These are phyloP conservation scores for Aspergillus sp. DNA, from an alignment of 2,329 filamentous ascomycete species.

Conservation along the genomic window DNA sequence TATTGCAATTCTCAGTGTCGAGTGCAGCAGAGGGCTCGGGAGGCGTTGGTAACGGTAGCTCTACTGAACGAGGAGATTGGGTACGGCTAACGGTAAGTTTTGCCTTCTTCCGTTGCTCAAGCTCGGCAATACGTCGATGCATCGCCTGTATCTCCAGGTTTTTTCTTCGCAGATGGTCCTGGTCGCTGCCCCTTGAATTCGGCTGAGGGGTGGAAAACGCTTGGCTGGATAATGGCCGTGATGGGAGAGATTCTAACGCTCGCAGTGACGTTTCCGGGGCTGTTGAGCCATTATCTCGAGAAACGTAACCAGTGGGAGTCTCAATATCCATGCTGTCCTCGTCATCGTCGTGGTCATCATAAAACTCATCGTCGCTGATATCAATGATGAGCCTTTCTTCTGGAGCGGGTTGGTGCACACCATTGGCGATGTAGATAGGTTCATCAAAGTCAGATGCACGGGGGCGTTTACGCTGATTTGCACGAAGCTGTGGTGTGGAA, in stretches of 20 bases:
- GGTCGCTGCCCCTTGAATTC: conserved; percentile 35
- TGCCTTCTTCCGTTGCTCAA: conserved; percentile 45
- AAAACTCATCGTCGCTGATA: conserved; percentile 71
- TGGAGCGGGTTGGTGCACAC: conserved; percentile 35
- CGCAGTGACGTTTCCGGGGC: conserved; percentile 31
- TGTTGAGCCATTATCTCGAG: conserved; percentile 4
- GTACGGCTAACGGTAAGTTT: conserved; percentile 38
- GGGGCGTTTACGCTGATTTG: conserved; percentile 54
- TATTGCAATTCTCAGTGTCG: background rate
- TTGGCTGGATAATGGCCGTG: conserved; percentile 46
- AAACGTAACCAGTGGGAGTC: conserved; percentile 29
- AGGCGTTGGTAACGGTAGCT: conserved; percentile 23
- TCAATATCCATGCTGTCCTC: conserved; percentile 30
- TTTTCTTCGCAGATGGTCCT: conserved; percentile 47
- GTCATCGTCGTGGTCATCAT: conserved; percentile 31
- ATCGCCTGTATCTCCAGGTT: conserved; percentile 50
- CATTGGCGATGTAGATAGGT: conserved; percentile 48
- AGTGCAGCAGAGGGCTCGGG: conserved; percentile 7
- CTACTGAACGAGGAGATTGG: conserved; percentile 33
- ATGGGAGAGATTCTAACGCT: conserved; percentile 43
- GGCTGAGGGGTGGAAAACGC: conserved; percentile 38
- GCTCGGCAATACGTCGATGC: conserved; percentile 51
- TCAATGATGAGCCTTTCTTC: conserved; percentile 74
- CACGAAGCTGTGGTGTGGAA: conserved; percentile 21
- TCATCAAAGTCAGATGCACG: conserved; percentile 71